These are phyloP conservation scores for Eustoma russellianum DNA, from an alignment of 257 asterid genomes.

Conservation along the genomic window DNA sequence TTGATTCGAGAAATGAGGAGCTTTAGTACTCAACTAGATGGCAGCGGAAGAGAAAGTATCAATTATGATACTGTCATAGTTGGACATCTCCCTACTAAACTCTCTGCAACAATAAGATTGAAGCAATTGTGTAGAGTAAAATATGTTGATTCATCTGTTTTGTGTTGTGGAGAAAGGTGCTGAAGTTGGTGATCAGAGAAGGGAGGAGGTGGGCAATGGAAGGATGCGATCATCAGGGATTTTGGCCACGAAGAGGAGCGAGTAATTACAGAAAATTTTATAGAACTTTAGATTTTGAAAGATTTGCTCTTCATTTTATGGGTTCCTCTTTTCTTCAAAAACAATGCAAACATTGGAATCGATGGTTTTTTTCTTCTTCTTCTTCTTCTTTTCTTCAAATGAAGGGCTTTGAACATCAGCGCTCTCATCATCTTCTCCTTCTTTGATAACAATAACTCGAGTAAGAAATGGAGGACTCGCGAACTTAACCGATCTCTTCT, in stretches of 20 bases:
- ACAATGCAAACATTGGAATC: conserved; percentile 48
- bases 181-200: conserved; percentile 91
- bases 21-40: conserved; percentile 35
- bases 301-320: conserved; percentile 10
- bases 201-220: no score
- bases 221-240: no score
- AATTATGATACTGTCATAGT: conserved; percentile 87
- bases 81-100: conserved; percentile 97
- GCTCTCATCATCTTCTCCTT: conserved; percentile 8
- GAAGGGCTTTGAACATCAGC: conserved; percentile 10
- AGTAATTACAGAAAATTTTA: no score
- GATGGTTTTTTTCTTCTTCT: conserved; percentile 56
- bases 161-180: conserved; percentile 98
- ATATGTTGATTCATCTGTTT: conserved; percentile 66
- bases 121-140: conserved; percentile 76
- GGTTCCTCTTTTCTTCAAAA: conserved; percentile 33
- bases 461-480: conserved; percentile 60
- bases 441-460: conserved; percentile 27
- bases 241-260: no score
- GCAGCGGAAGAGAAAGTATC: conserved; percentile 59
- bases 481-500: conserved; percentile 71
- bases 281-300: not conserved
- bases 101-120: conserved; percentile 85
- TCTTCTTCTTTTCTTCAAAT: conserved; percentile 26
- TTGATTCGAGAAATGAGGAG: conserved; percentile 29